These are phyloP conservation scores for Pythium aristosporum DNA, from an alignment of 352 stramenopile species.

Conservation along the genomic window DNA sequence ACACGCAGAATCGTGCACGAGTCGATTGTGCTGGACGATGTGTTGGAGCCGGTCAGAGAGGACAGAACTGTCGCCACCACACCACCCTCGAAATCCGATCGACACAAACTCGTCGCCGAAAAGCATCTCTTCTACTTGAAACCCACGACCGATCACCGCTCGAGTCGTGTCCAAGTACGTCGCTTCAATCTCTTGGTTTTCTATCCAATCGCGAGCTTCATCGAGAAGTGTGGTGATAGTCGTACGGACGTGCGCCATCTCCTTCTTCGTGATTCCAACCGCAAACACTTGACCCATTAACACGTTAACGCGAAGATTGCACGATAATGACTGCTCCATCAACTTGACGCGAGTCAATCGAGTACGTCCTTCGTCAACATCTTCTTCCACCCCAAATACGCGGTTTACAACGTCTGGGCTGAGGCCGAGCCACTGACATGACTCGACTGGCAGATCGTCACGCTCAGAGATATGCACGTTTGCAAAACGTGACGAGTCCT, in stretches of 20 bases:
- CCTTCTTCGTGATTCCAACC: background rate
- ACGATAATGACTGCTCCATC: background rate
- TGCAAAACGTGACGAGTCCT: background rate
- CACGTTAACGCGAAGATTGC: background rate
- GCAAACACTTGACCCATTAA: background rate
- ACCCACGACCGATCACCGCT: slow-evolving; percentile 11
- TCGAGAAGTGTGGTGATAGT: background rate
- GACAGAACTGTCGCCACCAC: background rate
- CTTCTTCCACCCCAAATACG: background rate
- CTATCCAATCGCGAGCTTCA: background rate
- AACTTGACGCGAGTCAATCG: background rate
- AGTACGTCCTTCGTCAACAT: background rate
- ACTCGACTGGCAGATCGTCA: background rate
- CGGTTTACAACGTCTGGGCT: background rate
- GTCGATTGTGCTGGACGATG: background rate
- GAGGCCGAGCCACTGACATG: background rate
- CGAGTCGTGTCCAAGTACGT: slow-evolving; percentile 11
- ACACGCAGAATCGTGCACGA: background rate
- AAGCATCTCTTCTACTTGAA: slow-evolving; percentile 10
- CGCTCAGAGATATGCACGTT: background rate
- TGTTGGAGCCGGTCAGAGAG: background rate
- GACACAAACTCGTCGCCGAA: slow-evolving; percentile 14
- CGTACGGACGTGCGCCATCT: background rate
- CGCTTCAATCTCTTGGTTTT: slow-evolving; percentile 7
- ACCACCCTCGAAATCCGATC: background rate